phyloP scores from a whole-genome alignment of 768 basidiomycete genomes.

The Naganishia kalamii region DNA sequence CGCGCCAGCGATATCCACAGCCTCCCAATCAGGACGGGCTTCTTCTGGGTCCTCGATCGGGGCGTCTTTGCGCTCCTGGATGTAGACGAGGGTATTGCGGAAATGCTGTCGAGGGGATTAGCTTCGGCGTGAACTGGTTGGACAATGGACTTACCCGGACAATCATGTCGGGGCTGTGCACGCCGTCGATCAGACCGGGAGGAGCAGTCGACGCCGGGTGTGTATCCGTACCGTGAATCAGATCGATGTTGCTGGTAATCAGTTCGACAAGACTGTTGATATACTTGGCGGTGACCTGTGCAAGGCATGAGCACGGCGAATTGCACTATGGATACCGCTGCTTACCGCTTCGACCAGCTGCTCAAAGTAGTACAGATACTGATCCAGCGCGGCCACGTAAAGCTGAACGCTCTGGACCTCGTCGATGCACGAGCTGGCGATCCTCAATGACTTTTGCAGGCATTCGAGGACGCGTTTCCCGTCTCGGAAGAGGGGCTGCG shows the following conservation, averaged over 20 bases:
- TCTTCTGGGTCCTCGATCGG: constrained; percentile 47
- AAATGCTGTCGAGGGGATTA: constrained; percentile 63
- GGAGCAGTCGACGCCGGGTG: constrained; percentile 82
- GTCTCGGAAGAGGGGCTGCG: constrained; percentile 56
- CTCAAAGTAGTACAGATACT: constrained; percentile 93
- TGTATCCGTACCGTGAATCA: constrained; percentile 75
- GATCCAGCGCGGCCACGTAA: constrained; percentile 92
- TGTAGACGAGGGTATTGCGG: constrained; percentile 77
- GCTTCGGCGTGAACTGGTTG: not conserved
- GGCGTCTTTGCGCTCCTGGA: constrained; percentile 63
- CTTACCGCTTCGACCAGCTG: constrained; percentile 82
- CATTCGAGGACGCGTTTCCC: constrained; percentile 97
- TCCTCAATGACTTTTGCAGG: constrained; percentile 89
- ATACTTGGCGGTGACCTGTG: constrained; percentile 85
- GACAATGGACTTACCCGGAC: constrained; percentile 33
- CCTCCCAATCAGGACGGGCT: constrained; percentile 63
- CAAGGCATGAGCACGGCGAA: not conserved
- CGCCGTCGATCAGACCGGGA: constrained; percentile 83
- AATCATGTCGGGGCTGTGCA: constrained; percentile 90
- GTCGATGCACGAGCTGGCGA: constrained; percentile 92
- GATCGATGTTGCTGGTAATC: constrained; percentile 89
- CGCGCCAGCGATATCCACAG: constrained; percentile 82
- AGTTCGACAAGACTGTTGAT: constrained; percentile 93
- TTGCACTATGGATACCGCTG: constrained; percentile 20
- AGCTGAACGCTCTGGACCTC: constrained; percentile 94